Evolutionary conservation across 2,329 filamentous ascomycete genomes (phyloP).

Genomic region (Colletotrichum sidae): DNA sequence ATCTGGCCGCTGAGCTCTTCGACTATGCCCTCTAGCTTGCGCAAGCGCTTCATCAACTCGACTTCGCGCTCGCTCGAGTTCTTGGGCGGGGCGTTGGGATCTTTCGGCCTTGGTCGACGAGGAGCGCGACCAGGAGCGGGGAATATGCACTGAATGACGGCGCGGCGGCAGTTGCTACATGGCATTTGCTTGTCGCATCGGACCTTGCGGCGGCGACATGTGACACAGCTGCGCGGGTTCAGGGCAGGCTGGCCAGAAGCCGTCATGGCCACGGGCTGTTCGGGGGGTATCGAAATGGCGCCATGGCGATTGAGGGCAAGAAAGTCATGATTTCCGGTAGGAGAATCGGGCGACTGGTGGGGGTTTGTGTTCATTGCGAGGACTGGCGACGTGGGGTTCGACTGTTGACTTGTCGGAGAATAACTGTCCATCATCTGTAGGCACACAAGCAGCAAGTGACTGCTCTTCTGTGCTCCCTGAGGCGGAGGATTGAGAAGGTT

Average conservation of each 20-base stretch:
- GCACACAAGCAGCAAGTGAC: not conserved
- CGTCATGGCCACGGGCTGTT: conserved; percentile 36
- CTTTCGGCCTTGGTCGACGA: conserved; percentile 72
- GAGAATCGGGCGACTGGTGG: conserved; percentile 33
- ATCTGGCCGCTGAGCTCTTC: conserved; percentile 75
- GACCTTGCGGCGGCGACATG: conserved; percentile 71
- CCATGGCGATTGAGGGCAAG: conserved; percentile 31
- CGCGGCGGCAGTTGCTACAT: conserved; percentile 79
- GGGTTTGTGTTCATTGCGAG: conserved; percentile 16
- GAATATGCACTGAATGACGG: conserved; percentile 78
- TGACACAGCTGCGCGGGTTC: conserved; percentile 63
- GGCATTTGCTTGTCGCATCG: conserved; percentile 84
- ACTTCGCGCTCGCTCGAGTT: conserved; percentile 71
- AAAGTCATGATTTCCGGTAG: conserved; percentile 28
- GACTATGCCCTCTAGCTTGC: conserved; percentile 81
- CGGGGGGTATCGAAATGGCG: conserved; percentile 35
- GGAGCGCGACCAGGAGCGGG: conserved; percentile 80
- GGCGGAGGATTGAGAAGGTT: conserved; percentile 19
- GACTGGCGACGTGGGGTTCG: conserved; percentile 29
- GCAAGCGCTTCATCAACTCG: conserved; percentile 78
- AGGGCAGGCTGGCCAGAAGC: conserved; percentile 46
- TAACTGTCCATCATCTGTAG: conserved; percentile 22
- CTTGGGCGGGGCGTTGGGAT: conserved; percentile 71
- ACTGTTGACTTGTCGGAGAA: conserved; percentile 29
- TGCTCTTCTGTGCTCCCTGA: too few species aligned